Evolutionary conservation across 208 protist species (phyloP), one percentile per base, ranked within the genome.

Genomic region (Trypanosoma congolense): DNA sequence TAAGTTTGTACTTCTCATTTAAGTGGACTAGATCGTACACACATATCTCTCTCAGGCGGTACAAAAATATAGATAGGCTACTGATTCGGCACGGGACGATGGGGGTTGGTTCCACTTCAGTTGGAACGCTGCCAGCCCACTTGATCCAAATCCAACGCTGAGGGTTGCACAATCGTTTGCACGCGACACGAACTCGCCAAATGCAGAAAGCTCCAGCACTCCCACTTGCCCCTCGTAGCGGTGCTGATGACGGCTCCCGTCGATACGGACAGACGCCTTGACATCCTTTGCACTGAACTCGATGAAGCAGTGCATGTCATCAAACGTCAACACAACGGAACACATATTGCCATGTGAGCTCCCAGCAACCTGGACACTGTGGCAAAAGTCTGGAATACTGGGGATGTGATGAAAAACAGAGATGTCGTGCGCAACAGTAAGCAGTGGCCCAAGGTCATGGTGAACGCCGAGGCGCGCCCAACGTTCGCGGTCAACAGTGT

Each of bases 361-460:
- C 44, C 61, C 50, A 22, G 73, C 56, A 48, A 75, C 75, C 31
- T 57, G 59, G 6, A 73, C 67, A 29, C 82, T 52, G 14, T 83
- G 74, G 18, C 57, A 66, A 44, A 91, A 91, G 2, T 62, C 62
- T 9, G 67, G 50, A 41, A 83, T 10, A 49, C 85, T 74, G 4
- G 46, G 26, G 41, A 91, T 70, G 30, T 56, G 49, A 53, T 80
- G 74, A 12, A 87, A 59, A 36, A 49, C 40, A 5, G 45, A 50
- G 35, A 75, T 63, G 16, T 66, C 68, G 43, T 82, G 62, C 35
- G 73, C 66, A 1, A 91, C 54, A n/a, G 71, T 68, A 4, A 91
- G 62, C 42, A 66, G 56, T 3, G 79, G 83, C 3, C 79, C 77
- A 33, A 91, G 72, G 49, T 86, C 74, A 65, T 86, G 75, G 28